Percentiles rank a stretch among this genome's conserved stretches.
These are phyloP conservation scores for Umbilicus rupestris DNA, from an alignment of 164 flowering plant species.

Conservation along the genomic window DNA sequence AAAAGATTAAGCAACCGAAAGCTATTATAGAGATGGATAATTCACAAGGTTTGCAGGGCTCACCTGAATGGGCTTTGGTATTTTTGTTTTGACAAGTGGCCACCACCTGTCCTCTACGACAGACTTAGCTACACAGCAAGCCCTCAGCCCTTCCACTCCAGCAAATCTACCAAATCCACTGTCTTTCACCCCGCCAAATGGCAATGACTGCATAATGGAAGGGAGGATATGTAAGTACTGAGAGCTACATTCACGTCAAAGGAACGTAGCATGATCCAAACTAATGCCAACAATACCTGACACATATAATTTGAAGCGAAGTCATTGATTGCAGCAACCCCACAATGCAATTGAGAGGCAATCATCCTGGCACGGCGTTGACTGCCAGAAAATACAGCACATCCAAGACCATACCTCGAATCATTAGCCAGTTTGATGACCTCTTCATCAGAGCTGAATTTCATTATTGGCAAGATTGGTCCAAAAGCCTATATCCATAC, in stretches of 20 bases:
- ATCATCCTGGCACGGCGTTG: constrained; percentile 64
- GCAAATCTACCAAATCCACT: constrained; percentile 98
- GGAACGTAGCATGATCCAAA: background rate
- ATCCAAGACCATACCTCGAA: constrained; percentile 83
- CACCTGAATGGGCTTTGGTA: constrained; percentile 94
- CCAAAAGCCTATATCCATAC: constrained; percentile 66
- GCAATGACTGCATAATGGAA: constrained; percentile 59
- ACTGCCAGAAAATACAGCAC: constrained; percentile 94
- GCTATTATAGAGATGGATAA: no score
- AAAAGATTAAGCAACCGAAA: background rate
- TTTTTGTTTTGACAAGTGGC: constrained; percentile 82
- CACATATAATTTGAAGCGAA: constrained; percentile 93
- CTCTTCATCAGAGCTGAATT: constrained; percentile 82
- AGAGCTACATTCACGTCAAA: background rate
- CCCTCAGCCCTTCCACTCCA: constrained; percentile 88
- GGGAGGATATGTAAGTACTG: background rate
- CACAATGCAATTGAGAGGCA: constrained; percentile 79
- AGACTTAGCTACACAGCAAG: constrained; percentile 90
- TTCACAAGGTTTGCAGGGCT: background rate
- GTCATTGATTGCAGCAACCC: constrained; percentile 89
- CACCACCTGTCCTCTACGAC: constrained; percentile 96
- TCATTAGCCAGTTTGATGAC: constrained; percentile 78
- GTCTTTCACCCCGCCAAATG: constrained; percentile 94
- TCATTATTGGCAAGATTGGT: constrained; percentile 97
- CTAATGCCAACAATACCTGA: constrained; percentile 43